Percentiles rank a stretch among this genome's conserved stretches.
Conservation (phyloP, 768 basidiomycete species). For the Trametes gibbosa region DNA sequence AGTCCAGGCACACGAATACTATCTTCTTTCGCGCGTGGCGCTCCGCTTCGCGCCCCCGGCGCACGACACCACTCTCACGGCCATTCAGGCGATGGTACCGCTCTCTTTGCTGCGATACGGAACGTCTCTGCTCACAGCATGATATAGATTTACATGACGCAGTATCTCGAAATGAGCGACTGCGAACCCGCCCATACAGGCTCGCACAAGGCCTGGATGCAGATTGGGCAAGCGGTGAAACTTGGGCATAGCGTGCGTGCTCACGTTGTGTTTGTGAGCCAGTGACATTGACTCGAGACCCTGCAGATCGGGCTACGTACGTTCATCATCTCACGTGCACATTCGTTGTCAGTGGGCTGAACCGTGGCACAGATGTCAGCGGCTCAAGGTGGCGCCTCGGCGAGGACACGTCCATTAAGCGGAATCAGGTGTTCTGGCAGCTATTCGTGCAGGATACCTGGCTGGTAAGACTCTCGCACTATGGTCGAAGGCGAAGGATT, state of each 20-base stretch:
- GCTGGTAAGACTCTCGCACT: slow-evolving; percentile 39
- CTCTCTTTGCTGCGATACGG: background rate
- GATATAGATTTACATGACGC: slow-evolving; percentile 38
- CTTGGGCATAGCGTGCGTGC: slow-evolving; percentile 56
- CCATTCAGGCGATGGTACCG: slow-evolving; percentile 56
- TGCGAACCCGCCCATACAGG: slow-evolving; percentile 39
- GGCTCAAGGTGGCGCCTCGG: slow-evolving; percentile 59
- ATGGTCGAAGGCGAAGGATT: background rate
- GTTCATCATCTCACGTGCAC: background rate
- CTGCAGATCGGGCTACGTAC: slow-evolving; percentile 51
- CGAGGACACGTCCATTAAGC: slow-evolving; percentile 41
- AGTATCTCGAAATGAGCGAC: slow-evolving; percentile 58
- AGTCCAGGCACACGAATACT: slow-evolving; percentile 59
- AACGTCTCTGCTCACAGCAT: slow-evolving; percentile 32
- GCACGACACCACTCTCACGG: slow-evolving; percentile 49
- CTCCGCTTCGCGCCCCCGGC: slow-evolving; percentile 47
- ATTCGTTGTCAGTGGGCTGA: background rate
- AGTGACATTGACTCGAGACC: background rate
- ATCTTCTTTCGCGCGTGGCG: slow-evolving; percentile 53
- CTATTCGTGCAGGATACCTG: slow-evolving; percentile 63
- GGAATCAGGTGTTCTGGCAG: slow-evolving; percentile 65
- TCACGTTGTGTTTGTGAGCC: background rate
- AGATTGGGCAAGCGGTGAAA: slow-evolving; percentile 57
- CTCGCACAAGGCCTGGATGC: slow-evolving; percentile 51
- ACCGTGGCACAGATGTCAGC: slow-evolving; percentile 47